A percentile compares a stretch with the other conserved stretches of the same genome.
These are phyloP conservation scores for Heterobasidion occidentale DNA, from an alignment of 1,284 basidiomycete genomes.

Conservation along the genomic window DNA sequence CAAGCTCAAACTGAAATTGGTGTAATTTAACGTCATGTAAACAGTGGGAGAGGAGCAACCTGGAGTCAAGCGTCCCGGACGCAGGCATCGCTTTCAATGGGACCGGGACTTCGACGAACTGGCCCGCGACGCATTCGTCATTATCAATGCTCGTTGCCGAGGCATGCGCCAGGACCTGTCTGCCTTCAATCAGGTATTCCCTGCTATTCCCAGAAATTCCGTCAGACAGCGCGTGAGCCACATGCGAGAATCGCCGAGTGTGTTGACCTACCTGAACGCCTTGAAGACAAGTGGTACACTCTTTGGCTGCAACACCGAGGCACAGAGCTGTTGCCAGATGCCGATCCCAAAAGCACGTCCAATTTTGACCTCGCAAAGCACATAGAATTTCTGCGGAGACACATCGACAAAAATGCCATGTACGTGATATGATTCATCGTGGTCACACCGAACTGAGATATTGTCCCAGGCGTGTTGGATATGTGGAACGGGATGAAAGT, in stretches of 20 bases:
- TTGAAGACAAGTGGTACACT: conserved; percentile 78
- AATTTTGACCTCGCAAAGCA: conserved; percentile 76
- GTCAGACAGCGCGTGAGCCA: conserved; percentile 44
- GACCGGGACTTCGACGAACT: conserved; percentile 82
- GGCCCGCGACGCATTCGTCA: conserved; percentile 73
- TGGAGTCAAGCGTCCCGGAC: conserved; percentile 14
- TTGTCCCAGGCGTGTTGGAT: conserved; percentile 45
- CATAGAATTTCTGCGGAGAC: conserved; percentile 69
- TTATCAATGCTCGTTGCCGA: conserved; percentile 75
- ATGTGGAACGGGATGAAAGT: conserved; percentile 35
- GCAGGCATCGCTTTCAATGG: conserved; percentile 74
- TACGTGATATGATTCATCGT: conserved; percentile 32
- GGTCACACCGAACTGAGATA: conserved; percentile 8
- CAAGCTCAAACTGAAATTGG: not conserved
- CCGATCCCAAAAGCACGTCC: conserved; percentile 54
- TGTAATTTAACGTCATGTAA: not conserved
- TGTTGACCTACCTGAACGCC: conserved; percentile 69
- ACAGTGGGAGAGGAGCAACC: not conserved
- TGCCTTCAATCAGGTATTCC: conserved; percentile 74
- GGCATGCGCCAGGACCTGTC: conserved; percentile 57
- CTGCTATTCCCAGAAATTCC: conserved; percentile 57
- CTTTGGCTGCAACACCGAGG: conserved; percentile 71
- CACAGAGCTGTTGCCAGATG: conserved; percentile 61
- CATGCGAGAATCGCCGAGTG: conserved; percentile 56
- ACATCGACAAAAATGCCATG: conserved; percentile 82